Evolutionary conservation across 176 grass and related monocot species (phyloP).

Genomic region (Pontederia paniculata): DNA sequence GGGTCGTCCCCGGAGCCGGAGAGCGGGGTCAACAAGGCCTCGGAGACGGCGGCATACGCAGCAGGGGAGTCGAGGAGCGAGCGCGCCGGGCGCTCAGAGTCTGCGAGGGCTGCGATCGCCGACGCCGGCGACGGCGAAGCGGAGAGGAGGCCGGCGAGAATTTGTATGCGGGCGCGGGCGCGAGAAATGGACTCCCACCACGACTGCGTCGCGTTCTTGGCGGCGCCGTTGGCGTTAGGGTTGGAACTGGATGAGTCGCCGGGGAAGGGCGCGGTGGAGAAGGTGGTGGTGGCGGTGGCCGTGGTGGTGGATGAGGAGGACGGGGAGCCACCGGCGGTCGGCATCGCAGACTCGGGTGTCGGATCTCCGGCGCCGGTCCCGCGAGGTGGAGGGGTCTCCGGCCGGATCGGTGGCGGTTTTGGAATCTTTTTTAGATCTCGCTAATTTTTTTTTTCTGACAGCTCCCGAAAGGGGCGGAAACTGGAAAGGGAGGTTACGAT

Average conservation of each 20-base stretch:
- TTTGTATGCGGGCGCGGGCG: conserved; percentile 66
- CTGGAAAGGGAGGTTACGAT: too few relatives aligned
- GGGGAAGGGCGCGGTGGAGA: background rate
- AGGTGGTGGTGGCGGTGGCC: background rate
- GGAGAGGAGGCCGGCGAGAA: conserved; percentile 51
- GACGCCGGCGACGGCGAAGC: conserved; percentile 3
- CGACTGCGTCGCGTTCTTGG: conserved; percentile 34
- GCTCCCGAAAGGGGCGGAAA: too few relatives aligned
- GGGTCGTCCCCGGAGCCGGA: conserved; percentile 78
- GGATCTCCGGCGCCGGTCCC: background rate
- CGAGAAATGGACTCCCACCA: conserved; percentile 90
- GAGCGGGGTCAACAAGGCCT: conserved; percentile 33
- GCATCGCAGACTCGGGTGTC: background rate
- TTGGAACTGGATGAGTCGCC: background rate
- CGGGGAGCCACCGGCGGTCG: conserved; percentile 22
- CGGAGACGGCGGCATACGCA: conserved; percentile 44
- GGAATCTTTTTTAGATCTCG: too few relatives aligned
- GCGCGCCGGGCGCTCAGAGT: conserved; percentile 66
- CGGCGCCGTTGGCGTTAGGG: background rate
- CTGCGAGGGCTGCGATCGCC: conserved; percentile 48
- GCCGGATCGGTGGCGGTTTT: too few relatives aligned
- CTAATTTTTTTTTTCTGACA: too few relatives aligned
- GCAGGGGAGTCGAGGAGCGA: conserved; percentile 56
- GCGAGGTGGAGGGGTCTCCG: too few relatives aligned
- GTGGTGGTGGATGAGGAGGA: conserved; percentile 30